Conservation (phyloP, 208 protist genomes). For the Wallacemonas rigidus region DNA sequence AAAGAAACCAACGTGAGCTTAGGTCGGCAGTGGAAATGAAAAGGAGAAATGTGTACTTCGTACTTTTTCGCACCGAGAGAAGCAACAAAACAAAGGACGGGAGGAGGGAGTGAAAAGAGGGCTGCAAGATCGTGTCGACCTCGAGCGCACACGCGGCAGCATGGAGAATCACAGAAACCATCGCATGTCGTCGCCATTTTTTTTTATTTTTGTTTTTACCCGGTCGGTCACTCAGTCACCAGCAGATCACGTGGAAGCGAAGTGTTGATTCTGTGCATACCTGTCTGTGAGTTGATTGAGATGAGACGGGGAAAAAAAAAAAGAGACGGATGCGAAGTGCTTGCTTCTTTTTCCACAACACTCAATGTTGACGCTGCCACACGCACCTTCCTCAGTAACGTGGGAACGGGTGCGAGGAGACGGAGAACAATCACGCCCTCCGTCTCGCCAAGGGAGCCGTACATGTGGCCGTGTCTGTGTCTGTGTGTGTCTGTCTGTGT, state of each 20-base stretch:
- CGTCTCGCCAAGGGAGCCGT: neutral
- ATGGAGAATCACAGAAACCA: no score
- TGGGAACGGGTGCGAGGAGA: no score
- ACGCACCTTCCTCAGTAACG: no score
- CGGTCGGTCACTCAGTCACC: no score
- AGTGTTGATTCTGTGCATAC: no score
- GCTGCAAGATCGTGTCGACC: no score
- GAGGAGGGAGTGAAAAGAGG: neutral
- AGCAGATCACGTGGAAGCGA: no score
- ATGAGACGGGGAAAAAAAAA: neutral
- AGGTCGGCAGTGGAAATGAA: neutral
- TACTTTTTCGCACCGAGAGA: neutral
- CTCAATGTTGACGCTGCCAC: no score
- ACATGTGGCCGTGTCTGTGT: neutral
- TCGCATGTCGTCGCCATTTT: no score
- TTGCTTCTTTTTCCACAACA: neutral
- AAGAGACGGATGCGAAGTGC: neutral
- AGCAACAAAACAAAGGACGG: neutral
- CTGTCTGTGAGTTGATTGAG: no score
- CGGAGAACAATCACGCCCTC: neutral
- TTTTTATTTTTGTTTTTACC: no score
- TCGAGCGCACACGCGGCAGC: no score
- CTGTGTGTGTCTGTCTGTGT: slow-evolving; percentile 2
- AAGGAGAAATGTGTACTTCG: neutral
- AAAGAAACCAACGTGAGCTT: neutral